phyloP scores from a whole-genome alignment of 2,329 filamentous ascomycete species.

The Rhinocladiella similis region DNA sequence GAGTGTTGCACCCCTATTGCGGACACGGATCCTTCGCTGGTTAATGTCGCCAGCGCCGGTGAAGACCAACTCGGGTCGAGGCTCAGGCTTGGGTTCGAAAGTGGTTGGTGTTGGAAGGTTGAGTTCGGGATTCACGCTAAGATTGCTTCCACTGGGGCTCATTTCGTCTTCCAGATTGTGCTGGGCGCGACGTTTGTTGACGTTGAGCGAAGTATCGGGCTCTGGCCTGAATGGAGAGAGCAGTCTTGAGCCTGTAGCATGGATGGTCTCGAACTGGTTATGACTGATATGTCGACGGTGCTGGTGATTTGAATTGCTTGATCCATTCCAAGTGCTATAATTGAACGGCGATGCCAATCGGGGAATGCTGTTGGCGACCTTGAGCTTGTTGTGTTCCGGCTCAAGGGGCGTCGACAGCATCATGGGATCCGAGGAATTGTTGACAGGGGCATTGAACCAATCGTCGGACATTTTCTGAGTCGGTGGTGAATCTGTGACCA shows the following conservation, averaged over 20 bases:
- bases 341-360: conserved; percentile 51
- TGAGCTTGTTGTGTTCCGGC: conserved; percentile 21
- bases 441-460: conserved; percentile 40
- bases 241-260: conserved; percentile 44
- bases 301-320: conserved; percentile 33
- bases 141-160: conserved; percentile 43
- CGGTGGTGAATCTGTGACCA: conserved; percentile 33
- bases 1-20: conserved; percentile 62
- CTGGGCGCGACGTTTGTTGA: conserved; percentile 59
- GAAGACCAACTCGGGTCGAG: conserved; percentile 28
- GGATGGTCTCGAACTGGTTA: conserved; percentile 45
- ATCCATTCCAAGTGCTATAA: conserved; percentile 50
- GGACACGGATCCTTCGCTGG: conserved; percentile 58
- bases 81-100: conserved; percentile 44
- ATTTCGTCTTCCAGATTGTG: conserved; percentile 55
- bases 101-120: conserved; percentile 35
- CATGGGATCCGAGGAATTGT: conserved; percentile 17
- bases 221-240: conserved; percentile 58
- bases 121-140: conserved; percentile 37
- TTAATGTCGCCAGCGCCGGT: conserved; percentile 44
- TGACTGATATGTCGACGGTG: conserved; percentile 34
- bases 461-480: conserved; percentile 30
- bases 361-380: conserved; percentile 34
- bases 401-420: conserved; percentile 26
- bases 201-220: conserved; percentile 48